Base-by-base conservation (phyloP, 768 basidiomycete species). In the Leucogyrophana mollusca region DNA sequence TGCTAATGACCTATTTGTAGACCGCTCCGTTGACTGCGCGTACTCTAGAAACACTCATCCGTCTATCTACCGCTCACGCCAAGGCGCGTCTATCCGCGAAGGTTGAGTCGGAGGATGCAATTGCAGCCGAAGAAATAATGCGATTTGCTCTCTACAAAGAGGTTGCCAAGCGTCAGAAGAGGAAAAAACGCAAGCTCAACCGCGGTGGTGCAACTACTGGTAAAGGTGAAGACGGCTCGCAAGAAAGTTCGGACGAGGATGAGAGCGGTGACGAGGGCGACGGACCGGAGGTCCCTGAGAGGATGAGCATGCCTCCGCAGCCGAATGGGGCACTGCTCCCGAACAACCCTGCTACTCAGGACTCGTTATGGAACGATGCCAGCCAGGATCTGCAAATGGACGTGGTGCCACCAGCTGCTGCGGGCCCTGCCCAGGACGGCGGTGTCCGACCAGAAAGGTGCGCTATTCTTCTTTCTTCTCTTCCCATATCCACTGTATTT, bases 101-200 rank as follows among this genome's bases (percentile, higher is more conserved):
- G 54, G 90, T 99, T 9, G 83, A 90, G 57, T 79, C 86, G 60
- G 70, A 73, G 2, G 96, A 99, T 70, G 94, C 96, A 14, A 77
- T 76, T 56, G 85, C 87, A 34, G 96, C 96, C 2, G 94, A 99
- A 64, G 86, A 86, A 59, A 95, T 98, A 61, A 85, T 99, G 66
- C 87, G 94, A 17, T 99, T 93, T 67, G 96, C 96, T 4, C 79
- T 99, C 25, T 99, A 94, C 80, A 95, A 94, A 62, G 95, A 99
- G 65, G 95, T 99, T 14, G 80, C 90, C 37, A 91, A 88, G 62
- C 82, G 66, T 24, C 70, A 74, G 48, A 79, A 82, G 53, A 67
- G 83, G 51, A 96, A 95, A 77, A 89, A 90, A 70, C 80, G 90
- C 61, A 93, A 89, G 71, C 76, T 92, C 50, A 89, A 90, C 61